Evolutionary conservation across 1,284 basidiomycete genomes (phyloP), one percentile per base, ranked within the genome.

Genomic region (Apiotrichum akiyoshidainum): DNA sequence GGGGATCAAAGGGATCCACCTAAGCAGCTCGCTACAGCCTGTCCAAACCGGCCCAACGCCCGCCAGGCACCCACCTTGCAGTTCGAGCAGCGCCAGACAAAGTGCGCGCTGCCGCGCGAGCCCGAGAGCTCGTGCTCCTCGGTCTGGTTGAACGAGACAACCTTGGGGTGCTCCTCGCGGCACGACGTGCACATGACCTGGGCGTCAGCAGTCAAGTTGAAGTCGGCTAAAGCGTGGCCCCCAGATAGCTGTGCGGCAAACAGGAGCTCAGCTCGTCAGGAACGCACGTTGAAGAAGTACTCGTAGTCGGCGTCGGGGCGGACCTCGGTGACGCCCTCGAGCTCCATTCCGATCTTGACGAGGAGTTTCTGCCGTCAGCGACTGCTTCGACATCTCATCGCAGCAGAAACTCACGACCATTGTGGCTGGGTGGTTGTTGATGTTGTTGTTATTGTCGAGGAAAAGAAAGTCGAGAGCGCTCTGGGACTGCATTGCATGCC

Each of bases 1-100:
- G 16, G 26, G n/a, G 26, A 3, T 31, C 26, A 31, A 7, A 31
- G 26, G 26, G 26, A 31, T 31, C 26, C 7, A 7, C 7, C 26
- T 31, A 7, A 31, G 26, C 26, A 4, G 26, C 26, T 31, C 26
- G 26, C 26, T 31, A 7, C 26, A 31, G 7, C 26, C 3, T 4
- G 26, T 3, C 26, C 19, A 26, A 35, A 6, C 19, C 11, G 9
- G 3, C 16, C 4, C 40, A 8, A n/a, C 16, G 40, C 40, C 13
- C 17, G 17, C 44, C 16, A 5, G n/a, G 5, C 33, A 62, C 71
- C 39, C 47, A 77, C 77, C 66, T 78, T 78, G 67, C 77, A 78
- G 51, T 76, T 68, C 1, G 64, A 58, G 60, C 77, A 78, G 50
- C 74, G 55, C 74, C 74, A 78, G 39, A 75, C 77, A 61, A 78